phyloP scores from a whole-genome alignment of 805 yeast genomes.

The Pichia gijzeniarum region DNA sequence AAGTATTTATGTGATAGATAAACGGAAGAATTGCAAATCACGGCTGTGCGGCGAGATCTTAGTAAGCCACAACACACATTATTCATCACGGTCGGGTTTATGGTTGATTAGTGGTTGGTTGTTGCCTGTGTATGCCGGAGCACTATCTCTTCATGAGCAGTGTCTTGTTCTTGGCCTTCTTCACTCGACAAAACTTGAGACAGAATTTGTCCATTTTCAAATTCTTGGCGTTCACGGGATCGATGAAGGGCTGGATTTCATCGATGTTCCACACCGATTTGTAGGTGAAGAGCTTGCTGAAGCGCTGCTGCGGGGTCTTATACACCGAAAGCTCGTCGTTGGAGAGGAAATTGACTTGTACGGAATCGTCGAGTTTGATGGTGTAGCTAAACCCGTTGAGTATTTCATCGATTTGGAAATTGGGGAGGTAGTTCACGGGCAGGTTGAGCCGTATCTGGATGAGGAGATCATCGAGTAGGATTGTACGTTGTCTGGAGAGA shows the following conservation, averaged over 20 bases:
- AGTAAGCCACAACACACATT: conserved; percentile 1
- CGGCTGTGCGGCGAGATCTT: background rate
- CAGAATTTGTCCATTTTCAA: conserved; percentile 51
- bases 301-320: conserved; percentile 40
- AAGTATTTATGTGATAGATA: background rate
- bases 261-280: conserved; percentile 56
- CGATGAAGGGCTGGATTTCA: conserved; percentile 59
- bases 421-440: conserved; percentile 47
- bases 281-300: conserved; percentile 44
- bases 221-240: conserved; percentile 39
- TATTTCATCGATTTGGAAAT: conserved; percentile 49
- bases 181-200: conserved; percentile 56
- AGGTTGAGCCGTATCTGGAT: conserved; percentile 57
- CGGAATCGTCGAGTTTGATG: conserved; percentile 9
- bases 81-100: background rate
- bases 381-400: conserved; percentile 32
- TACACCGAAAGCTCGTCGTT: conserved; percentile 33
- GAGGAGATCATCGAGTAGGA: conserved; percentile 44
- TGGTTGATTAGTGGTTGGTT: background rate
- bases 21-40: background rate
- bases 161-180: conserved; percentile 19
- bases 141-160: background rate
- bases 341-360: background rate
- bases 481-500: conserved; percentile 5
- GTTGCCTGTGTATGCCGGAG: background rate